Evolutionary conservation across 2,329 filamentous ascomycete species (phyloP).

Genomic region (Madurella mycetomatis): DNA sequence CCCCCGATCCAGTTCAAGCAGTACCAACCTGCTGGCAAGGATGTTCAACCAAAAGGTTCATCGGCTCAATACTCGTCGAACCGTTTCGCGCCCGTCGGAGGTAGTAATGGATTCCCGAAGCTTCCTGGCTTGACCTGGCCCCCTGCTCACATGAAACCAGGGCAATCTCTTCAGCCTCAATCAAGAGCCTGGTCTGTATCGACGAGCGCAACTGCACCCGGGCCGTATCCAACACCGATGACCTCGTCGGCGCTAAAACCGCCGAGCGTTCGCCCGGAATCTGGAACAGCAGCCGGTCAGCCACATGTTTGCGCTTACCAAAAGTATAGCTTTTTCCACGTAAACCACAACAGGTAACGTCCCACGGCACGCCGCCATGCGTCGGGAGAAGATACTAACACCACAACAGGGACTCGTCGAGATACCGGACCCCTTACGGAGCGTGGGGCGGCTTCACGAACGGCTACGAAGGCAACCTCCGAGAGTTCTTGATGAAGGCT

Average conservation of each 20-base stretch:
- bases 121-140: slow-evolving; percentile 29
- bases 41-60: slow-evolving; percentile 21
- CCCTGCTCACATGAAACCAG: slow-evolving; percentile 33
- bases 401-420: slow-evolving; percentile 43
- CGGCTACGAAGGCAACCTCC: slow-evolving; percentile 52
- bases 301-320: slow-evolving; percentile 41
- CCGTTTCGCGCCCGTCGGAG: slow-evolving; percentile 28
- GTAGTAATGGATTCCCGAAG: slow-evolving; percentile 30
- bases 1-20: slow-evolving; percentile 17
- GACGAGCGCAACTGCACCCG: slow-evolving; percentile 16
- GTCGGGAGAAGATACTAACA: slow-evolving; percentile 16
- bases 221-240: slow-evolving; percentile 23
- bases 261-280: slow-evolving; percentile 17
- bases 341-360: slow-evolving; percentile 54
- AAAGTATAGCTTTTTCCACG: slow-evolving; percentile 56
- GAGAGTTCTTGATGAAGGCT: slow-evolving; percentile 42
- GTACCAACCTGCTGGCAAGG: slow-evolving; percentile 21
- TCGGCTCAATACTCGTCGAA: slow-evolving; percentile 23
- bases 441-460: slow-evolving; percentile 56
- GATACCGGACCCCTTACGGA: slow-evolving; percentile 58
- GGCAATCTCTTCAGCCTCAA: slow-evolving; percentile 33
- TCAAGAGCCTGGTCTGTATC: slow-evolving; percentile 28
- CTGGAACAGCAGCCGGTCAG: slow-evolving; percentile 21
- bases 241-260: slow-evolving; percentile 25
- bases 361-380: neutral